These are phyloP conservation scores for Avena sativa DNA, from an alignment of 176 grass and related monocot genomes.

Conservation along the genomic window DNA sequence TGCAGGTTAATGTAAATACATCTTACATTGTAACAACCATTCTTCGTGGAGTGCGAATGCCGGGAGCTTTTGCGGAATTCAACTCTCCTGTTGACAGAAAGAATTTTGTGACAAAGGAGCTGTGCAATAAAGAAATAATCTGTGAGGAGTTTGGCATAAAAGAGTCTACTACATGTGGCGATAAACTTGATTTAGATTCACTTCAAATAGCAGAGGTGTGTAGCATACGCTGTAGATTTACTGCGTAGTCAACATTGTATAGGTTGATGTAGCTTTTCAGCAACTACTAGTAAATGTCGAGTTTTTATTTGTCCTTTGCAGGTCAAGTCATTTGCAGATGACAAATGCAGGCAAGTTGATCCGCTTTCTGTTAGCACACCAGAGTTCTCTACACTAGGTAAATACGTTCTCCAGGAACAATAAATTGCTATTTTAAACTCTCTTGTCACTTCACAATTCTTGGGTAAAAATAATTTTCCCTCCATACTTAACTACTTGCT, in stretches of 20 bases:
- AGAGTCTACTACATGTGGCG: background rate
- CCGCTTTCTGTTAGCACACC: background rate
- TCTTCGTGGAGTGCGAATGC: constrained; percentile 8
- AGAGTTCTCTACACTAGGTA: constrained; percentile 23
- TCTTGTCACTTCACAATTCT: background rate
- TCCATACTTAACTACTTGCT: background rate
- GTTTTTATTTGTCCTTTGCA: constrained; percentile 1
- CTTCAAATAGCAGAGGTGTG: background rate
- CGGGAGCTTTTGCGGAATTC: background rate
- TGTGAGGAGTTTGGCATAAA: background rate
- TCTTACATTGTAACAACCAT: background rate
- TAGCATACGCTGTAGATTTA: constrained; percentile 15
- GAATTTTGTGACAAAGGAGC: background rate
- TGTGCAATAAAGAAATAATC: constrained; percentile 7
- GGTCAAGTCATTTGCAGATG: background rate
- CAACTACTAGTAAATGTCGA: background rate
- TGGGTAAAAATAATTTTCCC: background rate
- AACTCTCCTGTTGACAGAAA: background rate
- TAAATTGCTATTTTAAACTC: background rate
- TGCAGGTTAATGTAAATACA: background rate
- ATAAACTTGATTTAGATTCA: background rate
- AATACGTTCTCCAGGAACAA: background rate
- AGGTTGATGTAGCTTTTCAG: background rate
- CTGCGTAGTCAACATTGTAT: background rate
- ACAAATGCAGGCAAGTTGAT: background rate